Percentiles rank a stretch among this genome's conserved stretches.
Conservation (phyloP, 108 stramenopile genomes). For the Nannochloropsis salina region DNA sequence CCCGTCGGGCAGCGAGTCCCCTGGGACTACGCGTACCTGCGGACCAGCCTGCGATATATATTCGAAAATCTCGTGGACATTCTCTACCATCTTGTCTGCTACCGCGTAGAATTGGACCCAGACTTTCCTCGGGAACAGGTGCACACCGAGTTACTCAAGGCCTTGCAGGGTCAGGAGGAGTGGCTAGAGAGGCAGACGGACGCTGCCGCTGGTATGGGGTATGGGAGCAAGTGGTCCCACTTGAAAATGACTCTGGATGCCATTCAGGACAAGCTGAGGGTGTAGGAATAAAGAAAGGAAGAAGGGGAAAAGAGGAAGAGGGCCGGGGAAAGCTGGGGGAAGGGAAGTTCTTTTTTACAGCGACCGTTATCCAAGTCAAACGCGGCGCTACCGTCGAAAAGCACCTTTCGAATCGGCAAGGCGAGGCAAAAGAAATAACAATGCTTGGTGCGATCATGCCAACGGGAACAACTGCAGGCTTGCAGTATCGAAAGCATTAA, state of each 20-base stretch:
- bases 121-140: neutral
- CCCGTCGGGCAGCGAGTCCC: neutral
- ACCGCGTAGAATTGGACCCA: neutral
- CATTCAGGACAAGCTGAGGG: neutral
- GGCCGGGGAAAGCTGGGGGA: neutral
- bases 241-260: conserved; percentile 11
- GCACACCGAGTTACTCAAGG: neutral
- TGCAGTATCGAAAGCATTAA: too few relatives aligned
- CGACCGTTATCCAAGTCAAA: too few relatives aligned
- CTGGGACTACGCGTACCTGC: neutral
- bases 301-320: neutral
- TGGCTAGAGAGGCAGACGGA: neutral
- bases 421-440: too few relatives aligned
- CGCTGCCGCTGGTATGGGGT: neutral
- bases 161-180: conserved; percentile 3
- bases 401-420: too few relatives aligned
- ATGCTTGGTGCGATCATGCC: too few relatives aligned
- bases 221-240: neutral
- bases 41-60: neutral
- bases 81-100: neutral
- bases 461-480: too few relatives aligned
- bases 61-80: conserved; percentile 7
- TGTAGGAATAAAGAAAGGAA: conserved; percentile 1
- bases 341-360: neutral
- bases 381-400: too few relatives aligned